Percentiles rank a stretch among this genome's conserved stretches.
phyloP scores from a whole-genome alignment of 768 basidiomycete genomes.

The Boletus barrowsii region DNA sequence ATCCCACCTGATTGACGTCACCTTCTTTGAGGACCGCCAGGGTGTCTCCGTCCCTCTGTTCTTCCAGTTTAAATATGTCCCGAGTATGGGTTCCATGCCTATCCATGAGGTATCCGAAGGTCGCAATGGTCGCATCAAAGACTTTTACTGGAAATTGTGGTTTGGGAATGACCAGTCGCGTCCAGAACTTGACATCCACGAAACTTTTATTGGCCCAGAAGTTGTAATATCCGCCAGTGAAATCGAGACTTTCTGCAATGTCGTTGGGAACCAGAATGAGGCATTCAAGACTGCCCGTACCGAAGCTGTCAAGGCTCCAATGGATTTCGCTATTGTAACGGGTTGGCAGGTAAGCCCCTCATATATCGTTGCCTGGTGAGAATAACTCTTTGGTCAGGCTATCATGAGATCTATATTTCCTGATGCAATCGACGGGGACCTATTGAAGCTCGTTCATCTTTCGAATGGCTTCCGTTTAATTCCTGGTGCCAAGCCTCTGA shows the following conservation, averaged over 20 bases:
- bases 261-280: slow-evolving; percentile 92
- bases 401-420: slow-evolving; percentile 99
- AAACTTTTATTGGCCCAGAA: slow-evolving; percentile 84
- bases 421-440: slow-evolving; percentile 82
- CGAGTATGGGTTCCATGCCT: slow-evolving; percentile 84
- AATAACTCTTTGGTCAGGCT: slow-evolving; percentile 50
- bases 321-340: slow-evolving; percentile 98
- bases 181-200: slow-evolving; percentile 74
- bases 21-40: slow-evolving; percentile 79
- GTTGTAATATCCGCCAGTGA: slow-evolving; percentile 73
- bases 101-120: slow-evolving; percentile 86
- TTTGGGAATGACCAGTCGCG: slow-evolving; percentile 82
- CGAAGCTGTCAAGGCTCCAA: slow-evolving; percentile 75
- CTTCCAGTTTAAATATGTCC: slow-evolving; percentile 83
- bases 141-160: slow-evolving; percentile 99
- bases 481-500: slow-evolving; percentile 69
- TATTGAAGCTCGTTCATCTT: slow-evolving; percentile 93
- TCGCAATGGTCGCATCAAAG: slow-evolving; percentile 89
- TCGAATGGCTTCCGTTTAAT: slow-evolving; percentile 95
- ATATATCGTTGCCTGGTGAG: background rate
- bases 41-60: slow-evolving; percentile 73
- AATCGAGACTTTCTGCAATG: slow-evolving; percentile 86
- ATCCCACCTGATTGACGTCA: slow-evolving; percentile 61
- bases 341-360: slow-evolving; percentile 85
- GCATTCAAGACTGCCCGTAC: slow-evolving; percentile 79